These are phyloP conservation scores for Ophiocordyceps camponoti-floridani DNA, from an alignment of 2,329 filamentous ascomycete species.

Conservation along the genomic window DNA sequence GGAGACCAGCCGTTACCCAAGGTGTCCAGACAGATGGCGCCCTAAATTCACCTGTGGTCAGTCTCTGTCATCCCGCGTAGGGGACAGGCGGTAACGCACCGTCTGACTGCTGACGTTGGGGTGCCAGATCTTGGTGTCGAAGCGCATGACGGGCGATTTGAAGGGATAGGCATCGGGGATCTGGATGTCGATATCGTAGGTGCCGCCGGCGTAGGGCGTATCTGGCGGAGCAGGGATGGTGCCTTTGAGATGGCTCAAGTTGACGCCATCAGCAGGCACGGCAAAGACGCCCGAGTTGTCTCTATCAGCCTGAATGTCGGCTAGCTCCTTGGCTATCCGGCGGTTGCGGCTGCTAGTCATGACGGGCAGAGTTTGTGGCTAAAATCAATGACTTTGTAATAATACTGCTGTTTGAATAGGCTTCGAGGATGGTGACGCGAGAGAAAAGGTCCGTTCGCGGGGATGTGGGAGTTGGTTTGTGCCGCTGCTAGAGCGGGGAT, in stretches of 20 bases:
- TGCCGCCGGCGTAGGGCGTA: conserved; percentile 81
- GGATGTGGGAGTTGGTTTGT: neutral
- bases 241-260: conserved; percentile 69
- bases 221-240: conserved; percentile 76
- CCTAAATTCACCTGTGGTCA: conserved; percentile 31
- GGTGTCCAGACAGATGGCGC: conserved; percentile 92
- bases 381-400: neutral
- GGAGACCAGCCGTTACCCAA: conserved; percentile 84
- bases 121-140: conserved; percentile 90
- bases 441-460: neutral
- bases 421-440: no score
- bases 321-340: conserved; percentile 57
- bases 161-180: conserved; percentile 89
- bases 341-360: conserved; percentile 36
- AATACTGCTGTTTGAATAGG: no score
- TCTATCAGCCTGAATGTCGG: conserved; percentile 55
- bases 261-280: conserved; percentile 42
- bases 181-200: conserved; percentile 64
- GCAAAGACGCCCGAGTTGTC: conserved; percentile 60
- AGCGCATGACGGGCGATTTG: conserved; percentile 77
- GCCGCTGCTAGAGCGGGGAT: neutral
- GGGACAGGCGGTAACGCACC: conserved; percentile 30
- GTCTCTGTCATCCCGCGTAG: neutral
- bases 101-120: conserved; percentile 92
- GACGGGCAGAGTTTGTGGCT: conserved; percentile 2